Evolutionary conservation across 1,284 basidiomycete genomes (phyloP), one percentile per base, ranked within the genome.

Genomic region (Amylostereum areolatum): DNA sequence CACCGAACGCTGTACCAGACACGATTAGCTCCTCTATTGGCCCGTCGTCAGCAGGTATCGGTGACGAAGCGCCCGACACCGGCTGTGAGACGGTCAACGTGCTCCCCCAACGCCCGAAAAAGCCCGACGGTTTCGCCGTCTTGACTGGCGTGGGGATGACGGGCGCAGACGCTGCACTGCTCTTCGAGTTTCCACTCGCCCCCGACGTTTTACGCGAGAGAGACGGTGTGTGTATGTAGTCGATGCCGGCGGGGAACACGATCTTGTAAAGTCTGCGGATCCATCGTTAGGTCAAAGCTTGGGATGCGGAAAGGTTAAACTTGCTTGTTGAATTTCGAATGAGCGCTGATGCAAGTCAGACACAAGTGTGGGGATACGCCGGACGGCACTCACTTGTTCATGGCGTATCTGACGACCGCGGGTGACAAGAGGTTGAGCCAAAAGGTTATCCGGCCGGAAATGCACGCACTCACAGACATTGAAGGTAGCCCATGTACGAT

Each of bases 401-500:
- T 62, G 2, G 81, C 69, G 57, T 83, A 80, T 57, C 78, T 81
- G 51, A 18, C 11, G 7, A 48, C 18, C 4, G 29, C 6, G 25
- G 46, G 11, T 51, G 25, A 47, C 42, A 51, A 44, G 7, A 43
- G 18, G 45, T 18, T 44, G 37, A 32, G n/a, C 29, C 25, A 27
- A 43, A 45, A 9, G 10, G 28, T 25, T 47, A 48, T 28, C 10
- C 45, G 24, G 34, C 33, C 55, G 55, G 52, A 41, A 35, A 40
- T 27, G 36, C 28, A 9, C 24, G 43, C 3, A 68, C 73, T 64
- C 56, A 88, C 77, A 89, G 69, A 69, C 86, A 89, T 59, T 87
- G 85, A 4, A 87, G 57, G 63, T 89, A 89, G 32, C 86, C 87
- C 73, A 80, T 82, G 62, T 88, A 88, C 1, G 81, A 81, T 65